phyloP scores from a whole-genome alignment of 495 filamentous ascomycete genomes.

The Lasiosphaeriaceae sp. region DNA sequence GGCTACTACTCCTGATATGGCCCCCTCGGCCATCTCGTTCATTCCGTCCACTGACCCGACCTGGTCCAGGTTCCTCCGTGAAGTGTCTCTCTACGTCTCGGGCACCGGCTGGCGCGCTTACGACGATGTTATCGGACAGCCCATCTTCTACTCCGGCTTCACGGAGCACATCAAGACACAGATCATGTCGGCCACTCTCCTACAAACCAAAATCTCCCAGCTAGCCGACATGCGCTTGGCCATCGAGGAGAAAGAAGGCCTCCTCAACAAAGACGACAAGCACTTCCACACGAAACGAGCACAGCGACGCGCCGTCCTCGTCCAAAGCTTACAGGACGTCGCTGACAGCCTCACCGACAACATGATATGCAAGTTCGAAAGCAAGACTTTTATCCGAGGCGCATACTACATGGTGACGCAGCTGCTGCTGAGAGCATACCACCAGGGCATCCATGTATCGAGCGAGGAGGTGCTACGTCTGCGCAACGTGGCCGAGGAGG shows the following conservation, averaged over 20 bases:
- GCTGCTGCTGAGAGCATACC: conserved; percentile 85
- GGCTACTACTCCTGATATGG: conserved; percentile 1
- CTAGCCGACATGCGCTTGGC: conserved; percentile 68
- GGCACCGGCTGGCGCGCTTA: conserved; percentile 93
- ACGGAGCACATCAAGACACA: conserved; percentile 78
- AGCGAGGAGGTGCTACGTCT: conserved; percentile 87
- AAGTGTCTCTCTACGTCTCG: conserved; percentile 84
- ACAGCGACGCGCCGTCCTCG: conserved; percentile 57
- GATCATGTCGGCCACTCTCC: conserved; percentile 69
- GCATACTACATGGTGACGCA: conserved; percentile 90
- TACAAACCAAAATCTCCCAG: conserved; percentile 70
- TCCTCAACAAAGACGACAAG: conserved; percentile 54
- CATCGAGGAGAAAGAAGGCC: conserved; percentile 71
- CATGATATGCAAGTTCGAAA: conserved; percentile 99
- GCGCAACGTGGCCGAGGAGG: conserved; percentile 73
- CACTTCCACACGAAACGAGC: conserved; percentile 54
- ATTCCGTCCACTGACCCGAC: conserved; percentile 17
- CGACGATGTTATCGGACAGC: conserved; percentile 83
- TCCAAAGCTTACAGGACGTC: conserved; percentile 60
- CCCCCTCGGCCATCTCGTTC: conserved; percentile 17
- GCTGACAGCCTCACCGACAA: conserved; percentile 80
- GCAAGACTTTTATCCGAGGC: conserved; percentile 82
- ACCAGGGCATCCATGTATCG: conserved; percentile 96
- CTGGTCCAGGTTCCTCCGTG: conserved; percentile 74
- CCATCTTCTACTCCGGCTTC: conserved; percentile 90